Base-by-base conservation (phyloP, 140 eudicot genomes). In the Ambrosia hybrid region DNA sequence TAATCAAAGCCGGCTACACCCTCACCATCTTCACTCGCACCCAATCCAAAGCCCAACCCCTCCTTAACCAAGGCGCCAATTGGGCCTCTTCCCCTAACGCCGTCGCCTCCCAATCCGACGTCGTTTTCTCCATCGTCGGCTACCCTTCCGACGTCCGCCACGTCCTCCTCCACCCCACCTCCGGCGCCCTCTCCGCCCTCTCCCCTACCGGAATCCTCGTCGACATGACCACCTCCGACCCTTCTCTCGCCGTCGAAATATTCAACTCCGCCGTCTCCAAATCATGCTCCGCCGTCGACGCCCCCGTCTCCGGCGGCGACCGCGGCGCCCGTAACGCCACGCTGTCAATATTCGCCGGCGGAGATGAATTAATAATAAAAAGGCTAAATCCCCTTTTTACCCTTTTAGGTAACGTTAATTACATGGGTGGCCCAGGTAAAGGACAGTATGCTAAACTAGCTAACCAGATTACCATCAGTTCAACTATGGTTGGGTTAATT, bases 231-330 rank as follows among this genome's bases (percentile, higher is more conserved):
- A 94, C 99, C 6, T 94, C 99, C 34, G 97, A 90, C 30, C 99
- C 99, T 6, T 84, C 99, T 5, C 86, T 94, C 51, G 92, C 99
- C 63, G 81, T 71, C 48, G 91, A 85, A 39, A 90, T 94, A 63
- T 64, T 88, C 43, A n/a, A 59, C 3, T 76, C 87, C 62, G 99
- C 99, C 73, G 41, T 80, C 3, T 41, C 53, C 3, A 84, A 78
- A 3, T 74, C 78, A 0, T 91, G 94, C 79, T 58, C 11, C 78
- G 26, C 99, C 49, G 56, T 94, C 41, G 99, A 94, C 84, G 99
- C 99, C 48, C 99, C 99, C 2, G 99, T 94, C 2, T 94, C 99
- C 71, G 99, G 99, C 67, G 99, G 99, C 1, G 99, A 94, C 79
- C 87, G 86, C 0, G 99, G 99, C 1, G 99, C 99, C 2, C 82